Percentiles rank a stretch among this genome's conserved stretches.
phyloP scores from a whole-genome alignment of 2,329 filamentous ascomycete genomes.

The Hypoxylon sp. region DNA sequence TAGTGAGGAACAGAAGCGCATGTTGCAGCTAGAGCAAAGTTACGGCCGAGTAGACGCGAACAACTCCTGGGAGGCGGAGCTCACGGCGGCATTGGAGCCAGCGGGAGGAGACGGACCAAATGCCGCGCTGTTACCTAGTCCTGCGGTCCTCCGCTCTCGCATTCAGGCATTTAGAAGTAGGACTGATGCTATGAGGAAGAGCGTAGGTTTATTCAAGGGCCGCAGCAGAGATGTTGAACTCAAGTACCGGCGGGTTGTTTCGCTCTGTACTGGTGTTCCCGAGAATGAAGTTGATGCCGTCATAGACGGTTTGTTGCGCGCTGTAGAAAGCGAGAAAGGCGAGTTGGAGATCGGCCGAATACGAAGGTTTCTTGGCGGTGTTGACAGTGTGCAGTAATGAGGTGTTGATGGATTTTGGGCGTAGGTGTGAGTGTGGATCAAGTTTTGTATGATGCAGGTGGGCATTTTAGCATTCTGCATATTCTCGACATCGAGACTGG shows the following conservation, averaged over 20 bases:
- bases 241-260: conserved; percentile 90
- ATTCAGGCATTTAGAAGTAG: conserved; percentile 79
- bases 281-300: conserved; percentile 85
- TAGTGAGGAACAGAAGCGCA: conserved; percentile 75
- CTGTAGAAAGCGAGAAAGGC: conserved; percentile 88
- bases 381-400: conserved; percentile 71
- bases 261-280: conserved; percentile 84
- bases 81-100: conserved; percentile 58
- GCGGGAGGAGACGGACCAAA: conserved; percentile 56
- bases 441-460: conserved; percentile 24
- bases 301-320: conserved; percentile 83
- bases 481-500: conserved; percentile 21
- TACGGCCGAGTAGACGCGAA: conserved; percentile 62
- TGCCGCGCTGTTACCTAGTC: conserved; percentile 68
- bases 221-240: conserved; percentile 87
- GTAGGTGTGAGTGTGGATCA: conserved; percentile 4
- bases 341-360: conserved; percentile 84
- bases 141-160: conserved; percentile 74
- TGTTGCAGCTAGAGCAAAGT: conserved; percentile 64
- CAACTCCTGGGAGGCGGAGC: conserved; percentile 70
- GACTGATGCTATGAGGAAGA: conserved; percentile 76
- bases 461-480: conserved; percentile 23
- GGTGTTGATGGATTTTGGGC: conserved; percentile 7
- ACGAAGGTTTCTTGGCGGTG: conserved; percentile 82
- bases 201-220: conserved; percentile 79